Base-by-base conservation (phyloP, 768 basidiomycete species). In the Leccinum subtestaceum region DNA sequence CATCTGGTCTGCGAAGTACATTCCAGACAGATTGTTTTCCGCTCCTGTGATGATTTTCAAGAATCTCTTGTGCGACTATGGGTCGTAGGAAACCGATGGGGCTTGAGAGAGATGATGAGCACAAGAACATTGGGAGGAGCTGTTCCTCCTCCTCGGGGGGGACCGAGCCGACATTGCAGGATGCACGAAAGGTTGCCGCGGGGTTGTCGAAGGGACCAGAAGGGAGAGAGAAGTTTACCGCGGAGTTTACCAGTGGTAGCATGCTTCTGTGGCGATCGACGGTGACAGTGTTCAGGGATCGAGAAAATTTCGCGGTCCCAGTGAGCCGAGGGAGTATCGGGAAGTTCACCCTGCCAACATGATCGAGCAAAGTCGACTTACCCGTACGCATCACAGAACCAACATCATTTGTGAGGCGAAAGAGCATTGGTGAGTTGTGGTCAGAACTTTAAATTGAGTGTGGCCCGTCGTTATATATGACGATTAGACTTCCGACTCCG, bases 181-280 rank as follows among this genome's bases (percentile, higher is more conserved):
- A 65, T 5, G 68, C 64, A 19, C 66, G 69, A 19, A 65, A 48
- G 5, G 27, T 50, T 13, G 10, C 19, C 25, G 56, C 5, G 8
- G 55, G 61, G 29, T 65, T 55, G 23, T 69, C 27, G 49, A 70
- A 73, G 13, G 62, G 67, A 25, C 70, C 65, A 5, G 57, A 17
- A 32, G 70, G 71, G 13, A 71, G 69, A 38, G 56, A 25, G 23
- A 73, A 67, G 48, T 71, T 71, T 57, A 70, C 59, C 13, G 70
- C 60, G 17, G 65, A 64, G 23, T 56, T 62, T 23, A 73, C 66
- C 1, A 71, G 54, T 15, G 69, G 63, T 25, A 72, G 55, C 10
- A 69, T 13, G 40, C 62, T 64, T 11, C 6, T 55, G n/a, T 13
- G 43, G 25, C 10, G 29, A 47, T 17, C 17, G 3, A 29, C 12